Evolutionary conservation across 768 basidiomycete genomes (phyloP), one percentile per base, ranked within the genome.

Genomic region (Hypsizygus marmoreus): DNA sequence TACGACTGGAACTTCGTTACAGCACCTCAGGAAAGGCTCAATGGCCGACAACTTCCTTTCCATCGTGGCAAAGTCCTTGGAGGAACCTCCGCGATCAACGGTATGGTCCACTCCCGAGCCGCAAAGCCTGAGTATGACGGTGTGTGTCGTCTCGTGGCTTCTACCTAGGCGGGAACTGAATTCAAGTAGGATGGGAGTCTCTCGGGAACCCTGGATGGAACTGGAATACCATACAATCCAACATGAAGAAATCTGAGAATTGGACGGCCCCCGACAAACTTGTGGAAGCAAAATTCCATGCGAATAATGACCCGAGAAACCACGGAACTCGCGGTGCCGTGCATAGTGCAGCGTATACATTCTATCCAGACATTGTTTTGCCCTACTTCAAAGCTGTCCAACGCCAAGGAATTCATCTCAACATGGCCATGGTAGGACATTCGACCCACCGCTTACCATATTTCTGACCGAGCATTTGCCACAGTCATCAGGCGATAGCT

Each of bases 41-140:
- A 50, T 8, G 43, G 51, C 12, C 53, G 58, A n/a, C 24, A 43
- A 12, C 42, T 63, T 17, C 43, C 46, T 2, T 40, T 55, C 25
- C 45, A 47, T 25, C 57, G 64, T 2, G 63, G 64, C 11, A 66
- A 64, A 43, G 47, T 63, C 10, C 54, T 63, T 3, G 64, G 63
- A 10, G 63, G 64, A 22, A 62, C 58, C 17, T 58, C 59, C 29
- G 40, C 47, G 22, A 38, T 59, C 12, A 43, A 53, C 42, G 19
- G 37, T 4, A 10, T 48, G 40, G 54, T 36, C 25, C 24, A 49
- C 17, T 45, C 36, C 14, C 47, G 43, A 25, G 54, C 43, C 10
- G 43, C 30, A 30, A 37, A 17, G 8, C 37, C 33, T 32, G 50
- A 52, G 44, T 55, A 46, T 11, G 47, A 46, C 22, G 14, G 43